Conservation (phyloP, 352 stramenopile genomes). For the Globisporangium abappressorium region DNA sequence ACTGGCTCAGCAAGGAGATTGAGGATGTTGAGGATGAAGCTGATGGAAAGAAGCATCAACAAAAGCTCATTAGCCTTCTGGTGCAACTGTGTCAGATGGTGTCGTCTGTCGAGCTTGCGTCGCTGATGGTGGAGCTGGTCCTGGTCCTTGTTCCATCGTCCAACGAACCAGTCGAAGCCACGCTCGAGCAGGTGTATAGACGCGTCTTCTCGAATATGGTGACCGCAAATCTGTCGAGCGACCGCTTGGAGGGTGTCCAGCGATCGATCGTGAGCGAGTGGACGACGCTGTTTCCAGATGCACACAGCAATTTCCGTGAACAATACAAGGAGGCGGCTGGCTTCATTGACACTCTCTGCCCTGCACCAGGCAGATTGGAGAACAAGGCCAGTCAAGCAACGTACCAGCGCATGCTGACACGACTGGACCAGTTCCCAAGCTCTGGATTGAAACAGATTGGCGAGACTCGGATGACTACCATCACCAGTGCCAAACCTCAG, state of each 20-base stretch:
- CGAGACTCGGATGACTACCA: not conserved
- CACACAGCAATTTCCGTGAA: conserved; percentile 5
- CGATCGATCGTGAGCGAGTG: conserved; percentile 7
- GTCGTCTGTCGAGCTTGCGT: conserved; percentile 14
- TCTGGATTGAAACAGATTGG: conserved; percentile 32
- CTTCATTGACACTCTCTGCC: conserved; percentile 5
- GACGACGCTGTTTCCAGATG: conserved; percentile 8
- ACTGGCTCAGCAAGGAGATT: conserved; percentile 11
- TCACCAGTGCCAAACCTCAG: not conserved
- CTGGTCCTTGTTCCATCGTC: not conserved
- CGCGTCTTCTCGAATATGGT: conserved; percentile 6
- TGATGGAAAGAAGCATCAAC: not conserved
- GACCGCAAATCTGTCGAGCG: not conserved
- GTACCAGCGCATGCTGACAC: conserved; percentile 25
- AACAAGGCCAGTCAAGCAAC: not conserved
- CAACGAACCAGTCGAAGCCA: not conserved
- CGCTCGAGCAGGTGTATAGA: conserved; percentile 3
- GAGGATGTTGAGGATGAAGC: not conserved
- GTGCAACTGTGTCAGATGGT: conserved; percentile 13
- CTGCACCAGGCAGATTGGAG: not conserved
- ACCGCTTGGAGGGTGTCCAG: not conserved
- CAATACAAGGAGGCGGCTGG: not conserved
- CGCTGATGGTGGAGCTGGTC: conserved; percentile 17
- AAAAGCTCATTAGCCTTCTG: conserved; percentile 10
- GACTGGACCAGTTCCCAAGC: conserved; percentile 32